These are phyloP conservation scores for Cardamine occulta DNA, from an alignment of 345 rosid species.

Conservation along the genomic window DNA sequence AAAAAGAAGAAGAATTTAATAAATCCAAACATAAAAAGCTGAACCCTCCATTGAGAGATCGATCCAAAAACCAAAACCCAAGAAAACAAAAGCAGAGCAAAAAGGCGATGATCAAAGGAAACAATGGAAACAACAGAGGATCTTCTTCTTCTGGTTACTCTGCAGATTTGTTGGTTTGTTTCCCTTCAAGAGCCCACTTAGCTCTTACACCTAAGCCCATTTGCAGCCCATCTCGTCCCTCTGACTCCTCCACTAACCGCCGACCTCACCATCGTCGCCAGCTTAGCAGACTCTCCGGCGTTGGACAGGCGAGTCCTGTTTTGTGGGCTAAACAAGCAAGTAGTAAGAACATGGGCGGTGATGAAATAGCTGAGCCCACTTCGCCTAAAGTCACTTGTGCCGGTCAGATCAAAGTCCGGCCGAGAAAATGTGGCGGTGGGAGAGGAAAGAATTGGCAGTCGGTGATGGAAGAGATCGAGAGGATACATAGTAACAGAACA, in stretches of 20 bases:
- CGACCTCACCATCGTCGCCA: conserved; percentile 50
- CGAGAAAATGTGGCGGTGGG: conserved; percentile 46
- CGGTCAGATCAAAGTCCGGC: conserved; percentile 90
- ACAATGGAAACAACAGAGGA: conserved; percentile 52
- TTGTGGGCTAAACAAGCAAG: conserved; percentile 63
- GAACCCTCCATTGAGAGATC: conserved; percentile 27
- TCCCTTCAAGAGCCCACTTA: conserved; percentile 82
- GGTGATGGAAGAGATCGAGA: conserved; percentile 78
- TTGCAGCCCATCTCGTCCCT: conserved; percentile 65
- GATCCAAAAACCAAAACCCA: conserved; percentile 39
- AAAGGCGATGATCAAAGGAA: conserved; percentile 64
- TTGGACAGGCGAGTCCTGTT: conserved; percentile 54
- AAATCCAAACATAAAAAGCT: conserved; percentile 45
- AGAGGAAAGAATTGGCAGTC: conserved; percentile 73
- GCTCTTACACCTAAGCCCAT: conserved; percentile 71
- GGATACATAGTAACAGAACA: conserved; percentile 51
- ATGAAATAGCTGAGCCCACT: conserved; percentile 70
- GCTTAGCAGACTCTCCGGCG: conserved; percentile 47
- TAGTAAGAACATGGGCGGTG: conserved; percentile 52
- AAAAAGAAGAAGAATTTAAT: conserved; percentile 26
- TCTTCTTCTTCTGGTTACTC: conserved; percentile 59
- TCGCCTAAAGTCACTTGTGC: conserved; percentile 95
- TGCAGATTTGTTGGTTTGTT: conserved; percentile 84
- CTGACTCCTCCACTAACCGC: conserved; percentile 56
- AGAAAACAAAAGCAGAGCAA: conserved; percentile 26